Base-by-base conservation (phyloP, 225 moss, liverwort and hornwort genomes). In the Physcomitrellopsis africana region DNA sequence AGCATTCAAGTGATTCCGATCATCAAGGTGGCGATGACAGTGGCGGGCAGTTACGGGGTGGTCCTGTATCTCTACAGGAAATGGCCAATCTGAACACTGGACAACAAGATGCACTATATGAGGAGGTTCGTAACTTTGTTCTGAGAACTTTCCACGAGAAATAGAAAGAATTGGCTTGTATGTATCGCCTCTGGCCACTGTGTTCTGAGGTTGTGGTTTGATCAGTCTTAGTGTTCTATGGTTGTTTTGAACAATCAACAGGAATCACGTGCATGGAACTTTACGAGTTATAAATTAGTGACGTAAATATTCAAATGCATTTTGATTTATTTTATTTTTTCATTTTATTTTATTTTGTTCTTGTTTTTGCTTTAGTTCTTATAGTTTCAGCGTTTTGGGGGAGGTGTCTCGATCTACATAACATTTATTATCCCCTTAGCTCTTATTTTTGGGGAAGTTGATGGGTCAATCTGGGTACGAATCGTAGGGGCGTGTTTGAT, bases 1-100 rank as follows among this genome's bases (percentile, higher is more conserved):
- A 88, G 70, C 92, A 89, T 75, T 93, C 93, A 26, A 96, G 96
- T 90, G 93, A 96, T 77, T 96, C 93, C 57, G 96, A 96, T 81
- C 92, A 90, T 80, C 93, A 93, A 56, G 89, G 81, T 60, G 92
- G 85, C 78, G 95, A 92, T 81, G 82, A 87, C 72, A 88, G 87
- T 73, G 85, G 88, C 55, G 80, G 82, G 65, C 93, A 90, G 73
- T 79, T 90, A 80, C 80, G 86, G 76, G 93, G 90, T 56, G 89
- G 81, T 68, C 82, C 92, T 41, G 84, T 92, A 62, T 84, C 96
- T 77, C 86, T 93, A 24, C 89, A 89, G 79, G 93, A 89, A 70
- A 84, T 93, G 81, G 85, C 83, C 64, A 89, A 84, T 83, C 92
- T 92, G 69, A 89, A 69, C 76, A 87, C 90, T 79, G 92, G 92